These are phyloP conservation scores for Suhomyces wounanorum DNA, from an alignment of 1,139 yeast species.

Conservation along the genomic window DNA sequence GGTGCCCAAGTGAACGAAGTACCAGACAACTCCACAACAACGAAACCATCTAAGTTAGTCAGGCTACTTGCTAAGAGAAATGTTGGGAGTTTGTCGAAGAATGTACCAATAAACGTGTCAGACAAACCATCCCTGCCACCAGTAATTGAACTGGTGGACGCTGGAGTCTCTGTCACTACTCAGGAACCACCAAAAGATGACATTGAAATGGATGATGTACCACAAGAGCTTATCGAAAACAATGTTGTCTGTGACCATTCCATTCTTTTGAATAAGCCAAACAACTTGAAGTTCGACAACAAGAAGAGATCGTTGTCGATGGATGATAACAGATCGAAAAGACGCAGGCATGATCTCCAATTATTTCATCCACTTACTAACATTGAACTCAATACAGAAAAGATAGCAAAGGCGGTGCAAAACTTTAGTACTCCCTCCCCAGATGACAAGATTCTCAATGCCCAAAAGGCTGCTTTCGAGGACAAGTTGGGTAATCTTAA, in stretches of 20 bases:
- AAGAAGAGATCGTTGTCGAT: slow-evolving; percentile 12
- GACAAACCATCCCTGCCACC: not conserved
- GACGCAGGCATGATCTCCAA: slow-evolving; percentile 24
- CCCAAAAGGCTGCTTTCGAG: slow-evolving; percentile 58
- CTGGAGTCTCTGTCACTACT: not conserved
- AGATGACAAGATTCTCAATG: slow-evolving; percentile 68
- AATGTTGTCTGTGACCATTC: slow-evolving; percentile 24
- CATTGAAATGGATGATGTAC: slow-evolving; percentile 1
- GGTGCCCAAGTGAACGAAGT: not conserved
- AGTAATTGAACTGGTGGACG: not conserved
- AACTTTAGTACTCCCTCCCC: slow-evolving; percentile 79
- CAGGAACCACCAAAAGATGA: not conserved
- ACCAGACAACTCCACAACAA: not conserved
- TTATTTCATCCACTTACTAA: slow-evolving; percentile 43
- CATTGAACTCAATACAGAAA: slow-evolving; percentile 49
- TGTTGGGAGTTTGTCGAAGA: not conserved
- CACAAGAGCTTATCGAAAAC: not conserved
- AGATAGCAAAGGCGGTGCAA: slow-evolving; percentile 45
- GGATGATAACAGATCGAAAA: slow-evolving; percentile 23
- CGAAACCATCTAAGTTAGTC: slow-evolving; percentile 2
- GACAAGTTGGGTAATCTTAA: slow-evolving; percentile 38
- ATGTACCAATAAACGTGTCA: not conserved
- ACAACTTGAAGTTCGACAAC: not conserved
- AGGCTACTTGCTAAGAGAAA: not conserved
- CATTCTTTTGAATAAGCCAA: slow-evolving; percentile 17